A percentile compares a stretch with the other conserved stretches of the same genome.
phyloP scores from a whole-genome alignment of 176 grass and related monocot genomes.

The Carex cristatella region DNA sequence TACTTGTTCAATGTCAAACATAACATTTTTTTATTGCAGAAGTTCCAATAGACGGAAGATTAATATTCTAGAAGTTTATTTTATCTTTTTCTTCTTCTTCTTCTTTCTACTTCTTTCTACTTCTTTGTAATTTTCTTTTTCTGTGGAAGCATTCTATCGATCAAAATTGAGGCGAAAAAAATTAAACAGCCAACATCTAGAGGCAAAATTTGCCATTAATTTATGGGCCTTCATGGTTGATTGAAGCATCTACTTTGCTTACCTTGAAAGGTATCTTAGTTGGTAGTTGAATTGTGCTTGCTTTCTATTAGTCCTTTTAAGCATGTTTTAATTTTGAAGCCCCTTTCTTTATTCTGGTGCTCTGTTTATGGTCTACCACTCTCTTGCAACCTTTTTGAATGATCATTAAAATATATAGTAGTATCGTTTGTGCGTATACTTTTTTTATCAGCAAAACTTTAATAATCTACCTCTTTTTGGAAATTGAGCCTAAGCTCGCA shows the following conservation, averaged over 20 bases:
- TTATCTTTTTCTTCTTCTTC: background rate
- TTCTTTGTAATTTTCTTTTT: constrained; percentile 16
- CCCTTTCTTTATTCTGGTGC: background rate
- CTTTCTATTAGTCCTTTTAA: background rate
- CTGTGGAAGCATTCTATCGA: background rate
- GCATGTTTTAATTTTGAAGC: background rate
- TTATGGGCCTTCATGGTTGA: background rate
- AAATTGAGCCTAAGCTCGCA: background rate
- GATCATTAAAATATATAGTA: background rate
- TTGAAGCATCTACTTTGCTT: constrained; percentile 19
- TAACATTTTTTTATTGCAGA: background rate
- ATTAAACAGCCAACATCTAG: background rate
- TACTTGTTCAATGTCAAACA: constrained; percentile 24
- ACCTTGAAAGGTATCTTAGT: constrained; percentile 11
- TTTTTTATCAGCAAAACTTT: background rate
- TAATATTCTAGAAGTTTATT: constrained; percentile 10
- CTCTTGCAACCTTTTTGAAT: background rate
- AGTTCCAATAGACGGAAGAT: constrained; percentile 3
- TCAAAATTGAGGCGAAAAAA: background rate
- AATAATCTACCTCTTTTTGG: background rate
- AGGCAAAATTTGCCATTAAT: background rate
- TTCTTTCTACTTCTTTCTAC: constrained; percentile 5
- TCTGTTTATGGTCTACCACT: constrained; percentile 13
- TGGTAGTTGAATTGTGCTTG: constrained; percentile 8
- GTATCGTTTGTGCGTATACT: background rate